phyloP scores from a whole-genome alignment of 345 rosid genomes.

The Erucastrum elatum region DNA sequence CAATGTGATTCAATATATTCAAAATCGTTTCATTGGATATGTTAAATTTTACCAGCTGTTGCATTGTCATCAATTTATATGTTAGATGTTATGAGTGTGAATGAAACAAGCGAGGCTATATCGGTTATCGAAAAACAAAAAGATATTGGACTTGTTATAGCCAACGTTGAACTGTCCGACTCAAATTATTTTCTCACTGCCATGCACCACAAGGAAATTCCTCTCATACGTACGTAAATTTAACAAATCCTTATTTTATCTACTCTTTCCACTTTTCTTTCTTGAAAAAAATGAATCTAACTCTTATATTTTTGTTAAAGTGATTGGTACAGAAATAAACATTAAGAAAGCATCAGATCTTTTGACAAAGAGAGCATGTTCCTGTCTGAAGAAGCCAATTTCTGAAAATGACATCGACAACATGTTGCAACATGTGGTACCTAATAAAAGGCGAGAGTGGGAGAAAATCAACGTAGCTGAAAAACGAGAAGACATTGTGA shows the following conservation, averaged over 20 bases:
- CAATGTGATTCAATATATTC: not conserved
- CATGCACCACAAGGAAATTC: conserved; percentile 25
- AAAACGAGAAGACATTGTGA: not conserved
- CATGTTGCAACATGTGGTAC: conserved; percentile 48
- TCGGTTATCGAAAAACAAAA: conserved; percentile 34
- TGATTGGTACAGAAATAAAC: conserved; percentile 35
- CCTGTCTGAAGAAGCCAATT: conserved; percentile 37
- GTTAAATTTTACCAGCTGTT: not conserved
- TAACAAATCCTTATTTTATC: not conserved
- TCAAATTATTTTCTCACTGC: not conserved
- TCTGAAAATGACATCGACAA: conserved; percentile 41
- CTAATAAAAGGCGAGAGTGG: not conserved
- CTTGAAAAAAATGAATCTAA: not conserved
- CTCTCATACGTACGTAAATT: conserved; percentile 40
- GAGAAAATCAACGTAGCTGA: not conserved
- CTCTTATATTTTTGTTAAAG: conserved; percentile 26
- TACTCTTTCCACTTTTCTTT: not conserved
- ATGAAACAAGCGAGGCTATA: conserved; percentile 35
- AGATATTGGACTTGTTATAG: conserved; percentile 48
- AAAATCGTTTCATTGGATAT: not conserved
- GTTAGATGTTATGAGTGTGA: conserved; percentile 46
- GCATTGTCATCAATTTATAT: not conserved
- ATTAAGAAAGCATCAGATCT: conserved; percentile 4
- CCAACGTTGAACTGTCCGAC: conserved; percentile 40
- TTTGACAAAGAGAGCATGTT: conserved; percentile 41